These are phyloP conservation scores for Lithohypha guttulata DNA, from an alignment of 2,329 filamentous ascomycete genomes.

Conservation along the genomic window DNA sequence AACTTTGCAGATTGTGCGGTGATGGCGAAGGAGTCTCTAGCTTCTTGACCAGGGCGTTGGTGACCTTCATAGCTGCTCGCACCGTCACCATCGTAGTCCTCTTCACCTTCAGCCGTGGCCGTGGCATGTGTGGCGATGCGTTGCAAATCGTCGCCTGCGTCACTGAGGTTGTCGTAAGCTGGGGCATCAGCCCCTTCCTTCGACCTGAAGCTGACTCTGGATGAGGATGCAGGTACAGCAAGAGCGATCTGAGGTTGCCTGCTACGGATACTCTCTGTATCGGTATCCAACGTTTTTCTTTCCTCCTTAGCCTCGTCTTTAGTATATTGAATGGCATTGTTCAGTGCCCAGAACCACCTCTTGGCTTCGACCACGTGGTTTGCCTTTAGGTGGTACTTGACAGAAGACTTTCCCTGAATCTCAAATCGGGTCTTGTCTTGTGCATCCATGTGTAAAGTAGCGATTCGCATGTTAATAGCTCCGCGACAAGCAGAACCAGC, in stretches of 20 bases:
- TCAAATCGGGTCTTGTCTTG: conserved; percentile 98
- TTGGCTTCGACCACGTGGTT: conserved; percentile 98
- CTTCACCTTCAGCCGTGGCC: conserved; percentile 47
- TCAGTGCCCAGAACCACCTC: conserved; percentile 96
- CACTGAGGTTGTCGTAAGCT: conserved; percentile 47
- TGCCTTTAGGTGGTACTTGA: conserved; percentile 95
- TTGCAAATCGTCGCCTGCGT: conserved; percentile 39
- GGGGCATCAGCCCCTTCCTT: conserved; percentile 46
- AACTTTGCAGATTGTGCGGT: conserved; percentile 89
- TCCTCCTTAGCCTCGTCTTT: conserved; percentile 96
- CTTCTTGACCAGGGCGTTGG: conserved; percentile 43
- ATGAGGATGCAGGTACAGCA: conserved; percentile 28
- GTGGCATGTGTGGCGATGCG: conserved; percentile 39
- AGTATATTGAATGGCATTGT: conserved; percentile 96
- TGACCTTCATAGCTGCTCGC: conserved; percentile 65
- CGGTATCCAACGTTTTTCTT: conserved; percentile 61
- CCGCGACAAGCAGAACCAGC: conserved; percentile 91
- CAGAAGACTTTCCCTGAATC: conserved; percentile 93
- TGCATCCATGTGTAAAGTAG: conserved; percentile 85
- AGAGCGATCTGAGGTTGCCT: conserved; percentile 29
- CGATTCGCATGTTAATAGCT: conserved; percentile 98
- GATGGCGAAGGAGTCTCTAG: conserved; percentile 91
- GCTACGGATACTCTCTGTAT: conserved; percentile 36
- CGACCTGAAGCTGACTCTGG: conserved; percentile 39
- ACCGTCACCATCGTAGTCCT: conserved; percentile 68